Base-by-base conservation (phyloP, 169 alveolate species). In the Cyclospora cayetanensis region DNA sequence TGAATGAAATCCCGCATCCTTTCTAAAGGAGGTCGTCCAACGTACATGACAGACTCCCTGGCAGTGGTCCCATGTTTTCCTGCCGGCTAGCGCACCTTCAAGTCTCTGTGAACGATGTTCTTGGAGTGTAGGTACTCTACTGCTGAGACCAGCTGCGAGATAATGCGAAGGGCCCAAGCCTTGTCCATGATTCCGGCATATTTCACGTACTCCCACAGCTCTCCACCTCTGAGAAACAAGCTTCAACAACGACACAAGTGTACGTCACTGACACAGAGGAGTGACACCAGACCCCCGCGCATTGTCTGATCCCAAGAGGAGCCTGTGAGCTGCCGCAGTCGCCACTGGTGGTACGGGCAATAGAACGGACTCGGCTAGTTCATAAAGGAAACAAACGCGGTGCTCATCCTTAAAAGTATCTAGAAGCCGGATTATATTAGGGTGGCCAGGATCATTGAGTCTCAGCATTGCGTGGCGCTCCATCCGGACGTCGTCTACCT, bases 71-170 rank as follows among this genome's bases (percentile, higher is more conserved):
- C n/a, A n/a, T n/a, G n/a, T n/a, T n/a, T n/a, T n/a, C n/a, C n/a
- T n/a, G n/a, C n/a, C n/a, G n/a, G n/a, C n/a, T 94, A 95, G 88
- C 96, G 97, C 52, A 98, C 98, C 92, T 98, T 98, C 70, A 98
- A 83, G 94, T 98, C 99, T 74, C 99, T 96, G 93, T 98, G 99
- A 83, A 98, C 95, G 35, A 98, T 96, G 91, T 96, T 95, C 83
- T 94, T 96, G 74, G 95, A 83, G 88, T 98, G 99, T 46, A 98
- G 93, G 93, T 98, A 97, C 90, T 97, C 99, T 53, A 97, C 72
- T 25, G 98, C 98, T 31, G 83, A 79, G 80, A 96, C 88, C 55
- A 96, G 94, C 76, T 97, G 98, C 46, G 95, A 88, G 52, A 97
- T 93, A 46, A 91, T 43, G 50, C 70, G 46, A 55, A 95, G 85